phyloP scores from a whole-genome alignment of 306 rosid genomes.

The Cucumis melo region DNA sequence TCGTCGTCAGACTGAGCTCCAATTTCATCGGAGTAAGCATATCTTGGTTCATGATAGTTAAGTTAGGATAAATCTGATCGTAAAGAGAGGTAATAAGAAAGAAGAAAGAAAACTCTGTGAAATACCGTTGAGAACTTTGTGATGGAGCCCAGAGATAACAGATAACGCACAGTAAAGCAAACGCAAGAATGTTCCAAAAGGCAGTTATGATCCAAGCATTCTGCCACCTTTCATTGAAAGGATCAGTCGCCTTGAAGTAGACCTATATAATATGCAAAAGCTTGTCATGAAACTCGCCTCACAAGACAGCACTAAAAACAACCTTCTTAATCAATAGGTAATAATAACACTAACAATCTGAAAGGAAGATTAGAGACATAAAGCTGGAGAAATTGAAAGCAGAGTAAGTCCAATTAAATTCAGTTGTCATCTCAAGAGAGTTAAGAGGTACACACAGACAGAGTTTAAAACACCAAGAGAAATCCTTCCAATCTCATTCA shows the following conservation, averaged over 20 bases:
- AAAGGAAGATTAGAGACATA: background rate
- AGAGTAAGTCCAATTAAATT: background rate
- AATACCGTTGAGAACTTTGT: conserved; percentile 88
- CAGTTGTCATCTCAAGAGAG: background rate
- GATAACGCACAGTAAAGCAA: conserved; percentile 67
- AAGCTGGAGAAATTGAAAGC: background rate
- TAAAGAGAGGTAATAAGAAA: background rate
- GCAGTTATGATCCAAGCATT: conserved; percentile 96
- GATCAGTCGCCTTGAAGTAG: conserved; percentile 95
- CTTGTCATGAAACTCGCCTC: background rate
- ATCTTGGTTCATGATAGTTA: conserved; percentile 25
- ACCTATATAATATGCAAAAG: conserved; percentile 43
- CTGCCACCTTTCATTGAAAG: conserved; percentile 93
- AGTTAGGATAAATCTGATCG: background rate
- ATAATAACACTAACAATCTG: background rate
- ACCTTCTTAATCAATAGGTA: background rate
- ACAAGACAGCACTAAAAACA: background rate
- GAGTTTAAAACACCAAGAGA: background rate
- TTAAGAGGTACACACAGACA: background rate
- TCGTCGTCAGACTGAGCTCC: conserved; percentile 81
- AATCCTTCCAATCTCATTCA: background rate
- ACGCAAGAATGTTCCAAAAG: conserved; percentile 86
- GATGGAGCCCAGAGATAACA: conserved; percentile 99
- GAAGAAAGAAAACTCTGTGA: too few relatives aligned
- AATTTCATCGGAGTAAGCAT: conserved; percentile 81